Conservation (phyloP, 2,329 filamentous ascomycete species). For the Zasmidium cellare region DNA sequence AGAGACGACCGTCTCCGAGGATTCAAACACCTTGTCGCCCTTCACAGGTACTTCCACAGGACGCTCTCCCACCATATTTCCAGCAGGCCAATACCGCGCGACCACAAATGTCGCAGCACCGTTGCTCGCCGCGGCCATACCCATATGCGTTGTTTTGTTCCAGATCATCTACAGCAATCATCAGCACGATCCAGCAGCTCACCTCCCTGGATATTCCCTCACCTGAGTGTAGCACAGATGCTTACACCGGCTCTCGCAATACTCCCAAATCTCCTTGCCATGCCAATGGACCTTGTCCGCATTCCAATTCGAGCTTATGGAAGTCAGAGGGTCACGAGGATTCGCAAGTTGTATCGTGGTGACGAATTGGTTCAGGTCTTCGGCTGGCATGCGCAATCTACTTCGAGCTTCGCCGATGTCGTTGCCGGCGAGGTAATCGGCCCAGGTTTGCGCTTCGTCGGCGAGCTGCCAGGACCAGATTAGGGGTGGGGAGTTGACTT, state of each 20-base stretch:
- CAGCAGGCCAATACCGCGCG: slow-evolving; percentile 1
- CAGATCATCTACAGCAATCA: slow-evolving; percentile 1
- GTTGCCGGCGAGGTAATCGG: not conserved
- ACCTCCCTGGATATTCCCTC: not conserved
- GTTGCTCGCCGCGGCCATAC: slow-evolving; percentile 1
- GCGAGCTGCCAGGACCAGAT: slow-evolving; percentile 3
- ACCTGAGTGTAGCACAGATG: slow-evolving; percentile 2
- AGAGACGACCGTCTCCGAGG: not conserved
- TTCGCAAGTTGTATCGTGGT: not conserved
- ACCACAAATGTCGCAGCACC: not conserved
- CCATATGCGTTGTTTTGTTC: slow-evolving; percentile 2
- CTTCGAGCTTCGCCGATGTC: not conserved
- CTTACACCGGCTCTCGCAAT: not conserved
- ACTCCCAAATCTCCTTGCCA: not conserved
- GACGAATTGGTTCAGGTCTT: not conserved
- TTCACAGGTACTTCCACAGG: not conserved
- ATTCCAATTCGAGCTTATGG: not conserved
- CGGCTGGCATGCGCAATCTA: not conserved
- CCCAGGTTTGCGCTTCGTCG: slow-evolving; percentile 2
- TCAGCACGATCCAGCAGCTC: not conserved
- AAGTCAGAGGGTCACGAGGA: not conserved
- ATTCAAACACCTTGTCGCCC: not conserved
- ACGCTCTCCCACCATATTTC: not conserved
- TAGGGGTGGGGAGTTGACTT: slow-evolving; percentile 1
- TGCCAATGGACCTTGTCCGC: not conserved